These are phyloP conservation scores for Solanum paucissectum DNA, from an alignment of 257 asterid genomes.

Conservation along the genomic window DNA sequence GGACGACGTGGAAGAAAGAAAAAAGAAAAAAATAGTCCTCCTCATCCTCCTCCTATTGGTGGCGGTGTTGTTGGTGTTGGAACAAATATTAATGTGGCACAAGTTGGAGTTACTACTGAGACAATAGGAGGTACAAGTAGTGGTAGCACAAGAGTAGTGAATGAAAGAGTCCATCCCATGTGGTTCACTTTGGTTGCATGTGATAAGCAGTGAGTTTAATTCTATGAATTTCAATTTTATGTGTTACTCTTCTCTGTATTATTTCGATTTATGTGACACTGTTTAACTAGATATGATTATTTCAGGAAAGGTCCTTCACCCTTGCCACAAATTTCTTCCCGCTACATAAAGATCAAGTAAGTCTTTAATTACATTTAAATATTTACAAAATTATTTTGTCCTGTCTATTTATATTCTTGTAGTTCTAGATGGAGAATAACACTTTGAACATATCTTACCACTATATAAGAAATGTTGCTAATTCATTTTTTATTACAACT, in stretches of 20 bases:
- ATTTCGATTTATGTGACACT: not conserved
- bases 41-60: not conserved
- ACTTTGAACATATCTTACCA: not conserved
- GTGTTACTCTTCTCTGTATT: not conserved
- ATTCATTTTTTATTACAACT: not conserved
- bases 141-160: not conserved
- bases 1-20: not conserved
- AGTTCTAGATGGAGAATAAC: too few relatives aligned
- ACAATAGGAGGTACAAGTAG: not conserved
- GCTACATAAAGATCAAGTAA: constrained; percentile 11
- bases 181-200: constrained; percentile 19
- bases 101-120: not conserved
- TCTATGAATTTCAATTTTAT: not conserved
- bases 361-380: not conserved
- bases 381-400: not conserved
- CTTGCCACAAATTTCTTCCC: constrained; percentile 2
- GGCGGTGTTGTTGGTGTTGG: not conserved
- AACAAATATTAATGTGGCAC: not conserved
- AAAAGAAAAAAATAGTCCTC: not conserved
- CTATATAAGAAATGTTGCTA: not conserved
- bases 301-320: not conserved
- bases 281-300: not conserved
- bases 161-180: not conserved
- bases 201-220: constrained; percentile 7
- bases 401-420: not conserved